Percentiles rank a stretch among this genome's conserved stretches.
Evolutionary conservation across 306 rosid genomes (phyloP).

Genomic region (Cicer bijugum): DNA sequence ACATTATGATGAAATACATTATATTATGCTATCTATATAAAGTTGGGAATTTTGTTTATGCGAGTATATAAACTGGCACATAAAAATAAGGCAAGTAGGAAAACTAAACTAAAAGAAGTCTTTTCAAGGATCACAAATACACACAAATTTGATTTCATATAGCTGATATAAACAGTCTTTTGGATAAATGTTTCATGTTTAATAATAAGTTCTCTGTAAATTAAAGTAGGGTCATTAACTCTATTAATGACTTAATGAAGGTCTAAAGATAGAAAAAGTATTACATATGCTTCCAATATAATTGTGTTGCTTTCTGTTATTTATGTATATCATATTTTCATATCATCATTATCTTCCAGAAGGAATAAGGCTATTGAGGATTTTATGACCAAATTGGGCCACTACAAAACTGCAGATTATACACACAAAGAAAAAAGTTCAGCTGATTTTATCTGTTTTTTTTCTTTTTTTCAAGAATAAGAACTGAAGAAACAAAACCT

Average conservation of each 20-base stretch:
- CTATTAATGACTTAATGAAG: too few species aligned
- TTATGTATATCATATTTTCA: not conserved
- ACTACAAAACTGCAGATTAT: not conserved
- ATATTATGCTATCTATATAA: not conserved
- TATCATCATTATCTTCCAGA: not conserved
- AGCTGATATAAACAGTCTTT: too few species aligned
- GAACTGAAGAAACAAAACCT: too few species aligned
- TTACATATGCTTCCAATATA: too few species aligned
- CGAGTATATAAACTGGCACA: too few species aligned
- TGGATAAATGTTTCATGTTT: too few species aligned
- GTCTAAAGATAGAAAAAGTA: too few species aligned
- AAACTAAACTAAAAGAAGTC: not conserved
- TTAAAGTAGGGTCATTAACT: not conserved
- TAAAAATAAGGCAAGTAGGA: not conserved
- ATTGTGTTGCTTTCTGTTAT: too few species aligned
- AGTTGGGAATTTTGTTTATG: too few species aligned
- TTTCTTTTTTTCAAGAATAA: too few species aligned
- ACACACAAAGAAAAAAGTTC: too few species aligned
- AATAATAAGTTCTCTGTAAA: not conserved
- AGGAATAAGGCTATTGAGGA: not conserved
- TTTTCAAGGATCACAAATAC: not conserved
- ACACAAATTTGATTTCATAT: not conserved
- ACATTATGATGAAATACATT: constrained; percentile 36
- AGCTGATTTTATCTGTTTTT: not conserved
- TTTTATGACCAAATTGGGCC: not conserved